Percentiles rank a stretch among this genome's conserved stretches.
Conservation (phyloP, 192 early-diverging fungal genomes). For the Coemansia sp. region DNA sequence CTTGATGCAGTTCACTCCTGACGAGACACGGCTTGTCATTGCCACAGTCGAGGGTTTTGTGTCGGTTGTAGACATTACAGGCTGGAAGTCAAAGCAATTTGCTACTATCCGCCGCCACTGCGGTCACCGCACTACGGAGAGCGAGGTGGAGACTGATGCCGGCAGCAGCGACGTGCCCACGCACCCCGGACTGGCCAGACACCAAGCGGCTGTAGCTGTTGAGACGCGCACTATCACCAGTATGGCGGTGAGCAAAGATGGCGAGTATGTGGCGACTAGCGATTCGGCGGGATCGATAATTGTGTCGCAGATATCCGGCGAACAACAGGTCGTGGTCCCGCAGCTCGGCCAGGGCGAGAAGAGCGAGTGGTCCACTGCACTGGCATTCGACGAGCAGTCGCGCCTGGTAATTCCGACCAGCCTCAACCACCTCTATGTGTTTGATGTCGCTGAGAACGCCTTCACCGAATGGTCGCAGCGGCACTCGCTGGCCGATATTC, state of each 20-base stretch:
- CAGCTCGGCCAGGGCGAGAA: slow-evolving; percentile 20
- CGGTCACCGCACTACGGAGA: slow-evolving; percentile 63
- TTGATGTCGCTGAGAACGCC: slow-evolving; percentile 67
- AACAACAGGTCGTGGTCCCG: slow-evolving; percentile 49
- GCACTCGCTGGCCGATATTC: slow-evolving; percentile 66
- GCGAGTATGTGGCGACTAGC: slow-evolving; percentile 79
- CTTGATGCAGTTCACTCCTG: slow-evolving; percentile 77
- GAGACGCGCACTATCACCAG: slow-evolving; percentile 65
- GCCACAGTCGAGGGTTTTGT: slow-evolving; percentile 78
- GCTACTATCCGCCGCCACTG: slow-evolving; percentile 68
- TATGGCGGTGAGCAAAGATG: slow-evolving; percentile 79
- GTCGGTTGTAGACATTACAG: slow-evolving; percentile 73
- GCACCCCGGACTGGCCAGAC: slow-evolving; percentile 42
- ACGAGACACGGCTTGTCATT: slow-evolving; percentile 74
- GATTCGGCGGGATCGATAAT: slow-evolving; percentile 75
- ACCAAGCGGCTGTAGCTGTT: slow-evolving; percentile 19
- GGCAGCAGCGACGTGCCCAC: slow-evolving; percentile 56
- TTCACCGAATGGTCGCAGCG: slow-evolving; percentile 84
- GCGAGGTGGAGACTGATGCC: slow-evolving; percentile 47
- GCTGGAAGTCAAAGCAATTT: slow-evolving; percentile 64
- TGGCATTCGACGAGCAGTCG: slow-evolving; percentile 28
- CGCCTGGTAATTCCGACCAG: slow-evolving; percentile 61
- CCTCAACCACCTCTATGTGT: slow-evolving; percentile 75
- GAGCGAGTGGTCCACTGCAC: slow-evolving; percentile 33
- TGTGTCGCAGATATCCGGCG: slow-evolving; percentile 74